Percentiles rank a stretch among this genome's conserved stretches.
Conservation (phyloP, 2,329 filamentous ascomycete genomes). For the Mycosphaerelloides madeirae region DNA sequence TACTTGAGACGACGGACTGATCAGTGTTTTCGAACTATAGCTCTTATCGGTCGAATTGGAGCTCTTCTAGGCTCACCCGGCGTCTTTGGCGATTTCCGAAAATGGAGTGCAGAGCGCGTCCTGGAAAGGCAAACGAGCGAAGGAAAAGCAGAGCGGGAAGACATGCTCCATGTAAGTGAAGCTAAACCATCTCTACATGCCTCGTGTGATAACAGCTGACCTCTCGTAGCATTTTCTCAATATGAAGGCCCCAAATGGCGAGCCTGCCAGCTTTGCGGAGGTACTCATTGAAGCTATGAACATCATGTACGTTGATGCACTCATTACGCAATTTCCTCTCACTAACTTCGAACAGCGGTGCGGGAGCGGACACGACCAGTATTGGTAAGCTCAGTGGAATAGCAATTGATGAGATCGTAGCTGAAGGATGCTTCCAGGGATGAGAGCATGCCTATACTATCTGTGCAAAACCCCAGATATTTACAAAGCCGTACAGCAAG, state of each 20-base stretch:
- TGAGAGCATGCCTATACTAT: slow-evolving; percentile 8
- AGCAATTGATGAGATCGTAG: no score
- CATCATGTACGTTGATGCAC: slow-evolving; percentile 9
- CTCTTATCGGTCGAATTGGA: background rate
- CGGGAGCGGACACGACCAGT: slow-evolving; percentile 13
- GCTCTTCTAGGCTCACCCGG: slow-evolving; percentile 3
- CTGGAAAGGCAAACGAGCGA: slow-evolving; percentile 1
- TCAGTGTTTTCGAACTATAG: no score
- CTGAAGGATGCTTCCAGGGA: no score
- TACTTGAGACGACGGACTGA: no score
- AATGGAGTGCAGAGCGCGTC: slow-evolving; percentile 12
- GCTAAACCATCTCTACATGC: no score
- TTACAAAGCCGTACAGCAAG: slow-evolving; percentile 15
- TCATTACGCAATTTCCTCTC: no score
- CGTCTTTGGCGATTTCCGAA: slow-evolving; percentile 5
- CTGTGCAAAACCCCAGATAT: slow-evolving; percentile 5
- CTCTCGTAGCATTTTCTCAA: slow-evolving; percentile 12
- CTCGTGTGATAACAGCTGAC: no score
- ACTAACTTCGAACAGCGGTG: no score
- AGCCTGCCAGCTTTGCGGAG: slow-evolving; percentile 3
- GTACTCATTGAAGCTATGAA: slow-evolving; percentile 13
- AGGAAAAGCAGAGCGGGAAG: slow-evolving; percentile 7
- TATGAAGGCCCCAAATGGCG: slow-evolving; percentile 7
- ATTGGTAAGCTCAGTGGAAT: no score
- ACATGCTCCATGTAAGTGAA: no score